A percentile compares a stretch with the other conserved stretches of the same genome.
Evolutionary conservation across 1,284 basidiomycete genomes (phyloP).

Genomic region (Melampsora americana): DNA sequence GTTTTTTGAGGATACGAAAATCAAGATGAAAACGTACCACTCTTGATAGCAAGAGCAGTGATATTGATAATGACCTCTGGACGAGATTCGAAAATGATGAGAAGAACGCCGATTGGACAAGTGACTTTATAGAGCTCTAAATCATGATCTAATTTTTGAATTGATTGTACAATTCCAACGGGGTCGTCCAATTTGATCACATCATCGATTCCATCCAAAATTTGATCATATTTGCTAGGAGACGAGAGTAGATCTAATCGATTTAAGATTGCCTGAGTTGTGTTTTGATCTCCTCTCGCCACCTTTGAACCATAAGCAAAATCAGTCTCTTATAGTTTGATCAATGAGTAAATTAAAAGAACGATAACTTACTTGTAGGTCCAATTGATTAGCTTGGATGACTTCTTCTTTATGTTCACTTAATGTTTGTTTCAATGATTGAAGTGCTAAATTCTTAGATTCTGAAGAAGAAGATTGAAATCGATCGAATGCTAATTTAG

Average conservation of each 20-base stretch:
- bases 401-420: slow-evolving; percentile 66
- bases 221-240: slow-evolving; percentile 86
- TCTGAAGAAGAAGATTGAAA: background rate
- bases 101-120: slow-evolving; percentile 91
- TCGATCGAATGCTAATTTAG: background rate
- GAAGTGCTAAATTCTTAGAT: slow-evolving; percentile 59
- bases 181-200: slow-evolving; percentile 83
- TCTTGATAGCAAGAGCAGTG: slow-evolving; percentile 91
- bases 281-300: no score
- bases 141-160: slow-evolving; percentile 76
- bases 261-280: slow-evolving; percentile 75
- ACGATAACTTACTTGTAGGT: slow-evolving; percentile 64
- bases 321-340: no score
- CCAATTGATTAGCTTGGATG: slow-evolving; percentile 71
- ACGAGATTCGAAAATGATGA: slow-evolving; percentile 96
- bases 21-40: slow-evolving; percentile 61
- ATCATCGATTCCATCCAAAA: slow-evolving; percentile 84
- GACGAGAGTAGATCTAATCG: slow-evolving; percentile 75
- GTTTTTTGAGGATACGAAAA: background rate
- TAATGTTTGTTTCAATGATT: slow-evolving; percentile 68
- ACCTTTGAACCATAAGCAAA: no score
- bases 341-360: background rate
- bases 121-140: slow-evolving; percentile 89
- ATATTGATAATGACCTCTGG: slow-evolving; percentile 99
- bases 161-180: slow-evolving; percentile 80